These are phyloP conservation scores for Huntiella savannae DNA, from an alignment of 2,329 filamentous ascomycete species.

Conservation along the genomic window DNA sequence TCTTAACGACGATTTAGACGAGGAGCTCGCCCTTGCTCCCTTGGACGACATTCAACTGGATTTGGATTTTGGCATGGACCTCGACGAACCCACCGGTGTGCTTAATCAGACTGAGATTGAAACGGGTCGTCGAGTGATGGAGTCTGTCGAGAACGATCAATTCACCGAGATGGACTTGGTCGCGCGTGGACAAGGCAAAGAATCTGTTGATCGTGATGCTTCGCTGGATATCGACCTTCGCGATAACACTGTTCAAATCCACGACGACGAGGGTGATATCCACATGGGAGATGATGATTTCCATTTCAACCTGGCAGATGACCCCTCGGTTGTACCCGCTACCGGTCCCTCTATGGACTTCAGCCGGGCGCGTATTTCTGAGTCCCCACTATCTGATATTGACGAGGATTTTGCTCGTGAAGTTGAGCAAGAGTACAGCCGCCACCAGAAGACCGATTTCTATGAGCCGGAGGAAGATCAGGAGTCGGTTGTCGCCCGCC, in stretches of 20 bases:
- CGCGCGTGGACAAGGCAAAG: slow-evolving; percentile 31
- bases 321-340: slow-evolving; percentile 36
- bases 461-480: slow-evolving; percentile 42
- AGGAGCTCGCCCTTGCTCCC: slow-evolving; percentile 34
- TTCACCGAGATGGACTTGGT: slow-evolving; percentile 43
- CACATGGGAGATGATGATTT: slow-evolving; percentile 44
- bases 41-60: slow-evolving; percentile 53
- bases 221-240: slow-evolving; percentile 36
- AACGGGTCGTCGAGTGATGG: slow-evolving; percentile 66
- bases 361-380: slow-evolving; percentile 42
- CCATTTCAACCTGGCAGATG: slow-evolving; percentile 36
- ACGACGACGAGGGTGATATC: slow-evolving; percentile 45
- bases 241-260: slow-evolving; percentile 37
- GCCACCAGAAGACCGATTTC: slow-evolving; percentile 33
- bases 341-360: slow-evolving; percentile 24
- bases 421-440: slow-evolving; percentile 37
- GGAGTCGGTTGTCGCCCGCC: slow-evolving; percentile 39
- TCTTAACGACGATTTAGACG: slow-evolving; percentile 39
- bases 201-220: slow-evolving; percentile 32
- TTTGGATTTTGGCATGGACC: slow-evolving; percentile 54
- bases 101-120: slow-evolving; percentile 49
- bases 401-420: slow-evolving; percentile 42
- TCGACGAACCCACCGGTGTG: slow-evolving; percentile 41
- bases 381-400: slow-evolving; percentile 52
- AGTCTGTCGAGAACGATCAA: slow-evolving; percentile 51